Percentiles rank a stretch among this genome's conserved stretches.
Evolutionary conservation across 192 early-diverging fungal species (phyloP).

Genomic region (Coemansia asiatica): DNA sequence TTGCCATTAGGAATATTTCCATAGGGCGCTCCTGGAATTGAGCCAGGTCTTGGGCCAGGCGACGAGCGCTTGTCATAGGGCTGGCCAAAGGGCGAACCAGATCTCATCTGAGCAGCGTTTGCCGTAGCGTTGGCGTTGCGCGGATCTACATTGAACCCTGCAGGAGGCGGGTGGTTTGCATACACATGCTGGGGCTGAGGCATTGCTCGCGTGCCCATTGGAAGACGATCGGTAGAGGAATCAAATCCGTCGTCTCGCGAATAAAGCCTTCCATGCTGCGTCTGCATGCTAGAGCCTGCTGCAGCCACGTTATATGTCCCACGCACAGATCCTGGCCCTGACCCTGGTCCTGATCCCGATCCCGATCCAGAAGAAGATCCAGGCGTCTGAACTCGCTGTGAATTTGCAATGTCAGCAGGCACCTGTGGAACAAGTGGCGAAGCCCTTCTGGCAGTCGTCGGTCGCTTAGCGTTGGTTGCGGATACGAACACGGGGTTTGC

Average conservation of each 20-base stretch:
- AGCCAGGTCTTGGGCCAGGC: background rate
- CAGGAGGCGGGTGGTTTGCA: background rate
- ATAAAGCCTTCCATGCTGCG: conserved; percentile 13
- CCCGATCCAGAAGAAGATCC: background rate
- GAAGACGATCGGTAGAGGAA: conserved; percentile 32
- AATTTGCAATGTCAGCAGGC: conserved; percentile 12
- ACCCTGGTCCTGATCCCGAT: no score
- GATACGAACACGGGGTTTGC: conserved; percentile 17
- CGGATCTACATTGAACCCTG: conserved; percentile 10
- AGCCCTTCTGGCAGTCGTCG: conserved; percentile 17
- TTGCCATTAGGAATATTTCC: no score
- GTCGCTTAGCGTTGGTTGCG: background rate
- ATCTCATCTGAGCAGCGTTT: conserved; percentile 3
- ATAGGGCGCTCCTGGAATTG: background rate
- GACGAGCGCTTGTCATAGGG: background rate
- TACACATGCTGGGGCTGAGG: conserved; percentile 7
- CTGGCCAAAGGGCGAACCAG: conserved; percentile 14
- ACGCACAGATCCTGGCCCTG: conserved; percentile 1
- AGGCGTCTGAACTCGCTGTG: conserved; percentile 12
- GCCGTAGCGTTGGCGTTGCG: conserved; percentile 3
- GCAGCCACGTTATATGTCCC: conserved; percentile 3
- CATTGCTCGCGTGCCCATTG: conserved; percentile 9
- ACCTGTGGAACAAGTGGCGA: conserved; percentile 13
- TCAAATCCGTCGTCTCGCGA: conserved; percentile 42
- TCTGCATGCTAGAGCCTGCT: conserved; percentile 14